These are phyloP conservation scores for Schizosaccharomyces octosporus DNA, from an alignment of 805 yeast genomes.

Conservation along the genomic window DNA sequence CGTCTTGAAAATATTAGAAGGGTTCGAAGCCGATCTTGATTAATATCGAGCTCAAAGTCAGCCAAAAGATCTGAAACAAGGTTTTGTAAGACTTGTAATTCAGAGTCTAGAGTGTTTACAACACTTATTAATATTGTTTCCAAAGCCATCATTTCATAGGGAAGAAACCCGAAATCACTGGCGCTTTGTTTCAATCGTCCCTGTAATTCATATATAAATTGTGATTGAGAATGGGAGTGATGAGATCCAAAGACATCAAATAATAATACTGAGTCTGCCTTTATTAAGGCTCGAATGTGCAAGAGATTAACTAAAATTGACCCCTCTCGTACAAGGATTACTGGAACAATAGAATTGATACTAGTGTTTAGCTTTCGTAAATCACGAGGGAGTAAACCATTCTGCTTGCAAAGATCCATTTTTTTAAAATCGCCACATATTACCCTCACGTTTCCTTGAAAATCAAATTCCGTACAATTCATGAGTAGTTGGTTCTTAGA, in stretches of 20 bases:
- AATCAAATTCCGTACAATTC: conserved; percentile 54
- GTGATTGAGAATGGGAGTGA: conserved; percentile 41
- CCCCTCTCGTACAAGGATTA: conserved; percentile 52
- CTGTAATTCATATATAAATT: conserved; percentile 62
- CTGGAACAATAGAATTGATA: conserved; percentile 65
- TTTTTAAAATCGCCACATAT: conserved; percentile 53
- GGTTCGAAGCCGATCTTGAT: conserved; percentile 52
- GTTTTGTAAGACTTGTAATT: conserved; percentile 62
- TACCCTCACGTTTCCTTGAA: conserved; percentile 38
- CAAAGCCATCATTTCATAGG: conserved; percentile 76
- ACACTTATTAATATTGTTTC: conserved; percentile 71
- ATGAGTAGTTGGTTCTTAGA: neutral
- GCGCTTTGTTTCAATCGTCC: conserved; percentile 27
- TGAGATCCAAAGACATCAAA: conserved; percentile 45
- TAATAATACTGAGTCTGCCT: conserved; percentile 50
- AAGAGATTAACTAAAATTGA: conserved; percentile 62
- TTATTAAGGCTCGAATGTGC: conserved; percentile 76
- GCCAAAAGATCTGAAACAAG: conserved; percentile 47
- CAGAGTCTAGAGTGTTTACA: conserved; percentile 53
- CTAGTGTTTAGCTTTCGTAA: conserved; percentile 68
- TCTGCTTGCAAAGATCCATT: conserved; percentile 33
- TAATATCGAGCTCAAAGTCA: conserved; percentile 63
- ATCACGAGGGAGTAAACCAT: conserved; percentile 71
- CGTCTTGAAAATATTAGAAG: conserved; percentile 66
- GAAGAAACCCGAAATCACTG: conserved; percentile 23